Evolutionary conservation across 805 yeast species (phyloP), one percentile per base, ranked within the genome.

Genomic region (Blastobotrys peoriensis): DNA sequence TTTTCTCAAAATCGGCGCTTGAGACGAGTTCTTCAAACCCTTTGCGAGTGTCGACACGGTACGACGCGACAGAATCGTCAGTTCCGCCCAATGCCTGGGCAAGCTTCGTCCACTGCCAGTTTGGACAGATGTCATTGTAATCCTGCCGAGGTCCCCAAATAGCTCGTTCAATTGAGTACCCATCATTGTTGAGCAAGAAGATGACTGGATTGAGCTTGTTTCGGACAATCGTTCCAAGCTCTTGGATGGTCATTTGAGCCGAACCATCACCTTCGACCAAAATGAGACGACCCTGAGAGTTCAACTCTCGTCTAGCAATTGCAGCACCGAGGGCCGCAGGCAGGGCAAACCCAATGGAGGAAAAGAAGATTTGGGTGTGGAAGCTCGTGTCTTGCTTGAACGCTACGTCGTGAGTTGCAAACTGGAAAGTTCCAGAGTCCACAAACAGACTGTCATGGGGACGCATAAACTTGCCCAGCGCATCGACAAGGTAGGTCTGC

Each of bases 171-270:
- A 89, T 87, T 0, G 96, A 83, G 67, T 89, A 89, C 1, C 97
- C 97, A 46, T 75, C 74, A 64, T 89, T 89, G 66, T 89, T 89
- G 65, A 87, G 68, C 42, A 89, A 64, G 54, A 88, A 75, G 21
- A 89, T 73, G 35, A 82, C 76, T 18, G 95, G 86, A 30, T 75
- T 75, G 35, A 83, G 69, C 16, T 71, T 68, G 49, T 74, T 68
- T 49, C 86, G 74, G 33, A 83, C 62, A 57, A 75, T 77, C 2
- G 86, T 72, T 0, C 86, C 76, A 40, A 81, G 63, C 59, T 89
- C 97, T 70, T 89, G 96, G 44, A 83, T 71, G 3, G 96, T 87
- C 95, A 89, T 85, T 68, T 86, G 95, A 2, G 96, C 91, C 2
- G 95, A 81, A 1, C 97, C 97, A 62, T 89, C 97, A 45, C 97